Percentiles rank a stretch among this genome's conserved stretches.
Conservation (phyloP, 805 yeast species). For the Maudiozyma bulderi region DNA sequence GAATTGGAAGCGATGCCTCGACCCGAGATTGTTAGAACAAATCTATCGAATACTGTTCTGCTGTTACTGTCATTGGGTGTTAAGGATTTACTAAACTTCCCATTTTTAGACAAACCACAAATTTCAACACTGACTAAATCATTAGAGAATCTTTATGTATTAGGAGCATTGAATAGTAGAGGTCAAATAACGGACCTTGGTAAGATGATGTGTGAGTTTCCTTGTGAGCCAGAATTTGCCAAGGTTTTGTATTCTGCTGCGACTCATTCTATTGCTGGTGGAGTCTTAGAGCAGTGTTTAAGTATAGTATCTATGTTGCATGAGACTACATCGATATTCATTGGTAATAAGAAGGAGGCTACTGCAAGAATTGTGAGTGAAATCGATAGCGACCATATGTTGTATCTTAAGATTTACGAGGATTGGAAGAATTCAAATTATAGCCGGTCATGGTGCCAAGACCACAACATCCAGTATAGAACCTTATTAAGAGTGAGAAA, state of each 20-base stretch:
- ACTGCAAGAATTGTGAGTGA: conserved; percentile 38
- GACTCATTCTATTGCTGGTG: conserved; percentile 36
- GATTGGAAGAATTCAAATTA: conserved; percentile 63
- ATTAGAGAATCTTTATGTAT: conserved; percentile 68
- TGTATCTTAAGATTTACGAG: conserved; percentile 64
- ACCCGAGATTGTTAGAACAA: conserved; percentile 87
- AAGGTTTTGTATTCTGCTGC: conserved; percentile 61
- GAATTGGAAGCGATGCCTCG: conserved; percentile 74
- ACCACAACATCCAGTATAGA: conserved; percentile 69
- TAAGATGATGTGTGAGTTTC: conserved; percentile 80
- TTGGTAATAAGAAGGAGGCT: conserved; percentile 17
- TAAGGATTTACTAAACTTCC: conserved; percentile 70
- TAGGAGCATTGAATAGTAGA: conserved; percentile 75
- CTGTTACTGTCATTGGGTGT: conserved; percentile 77
- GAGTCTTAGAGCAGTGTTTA: conserved; percentile 53
- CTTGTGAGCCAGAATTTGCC: conserved; percentile 84
- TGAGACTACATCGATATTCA: conserved; percentile 48
- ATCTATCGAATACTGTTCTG: conserved; percentile 66
- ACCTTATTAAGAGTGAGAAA: conserved; percentile 60
- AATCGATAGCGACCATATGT: conserved; percentile 62
- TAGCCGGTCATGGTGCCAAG: conserved; percentile 76
- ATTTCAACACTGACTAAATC: conserved; percentile 63
- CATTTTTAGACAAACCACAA: conserved; percentile 86
- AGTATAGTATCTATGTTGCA: conserved; percentile 77
- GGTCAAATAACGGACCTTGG: conserved; percentile 78